Percentiles rank a stretch among this genome's conserved stretches.
Evolutionary conservation across 306 rosid genomes (phyloP).

Genomic region (Sphenostylis stenocarpa): DNA sequence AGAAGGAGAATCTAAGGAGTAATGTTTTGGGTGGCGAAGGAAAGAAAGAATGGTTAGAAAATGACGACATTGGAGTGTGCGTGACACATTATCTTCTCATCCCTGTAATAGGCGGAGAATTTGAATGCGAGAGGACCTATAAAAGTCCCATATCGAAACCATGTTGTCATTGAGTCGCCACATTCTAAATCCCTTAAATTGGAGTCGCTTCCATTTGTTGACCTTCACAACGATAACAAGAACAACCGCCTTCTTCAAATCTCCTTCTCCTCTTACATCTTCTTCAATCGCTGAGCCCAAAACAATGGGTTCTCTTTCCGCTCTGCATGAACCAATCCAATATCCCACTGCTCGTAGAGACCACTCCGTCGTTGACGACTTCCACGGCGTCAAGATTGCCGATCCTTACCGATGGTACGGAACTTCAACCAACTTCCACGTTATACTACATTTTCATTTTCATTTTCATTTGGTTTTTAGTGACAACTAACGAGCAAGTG

Average conservation of each 20-base stretch:
- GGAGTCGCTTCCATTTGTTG: background rate
- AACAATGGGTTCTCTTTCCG: constrained; percentile 59
- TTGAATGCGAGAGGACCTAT: background rate
- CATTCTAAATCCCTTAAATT: background rate
- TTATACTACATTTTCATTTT: background rate
- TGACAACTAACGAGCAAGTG: background rate
- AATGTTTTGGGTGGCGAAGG: too few relatives aligned
- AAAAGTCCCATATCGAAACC: background rate
- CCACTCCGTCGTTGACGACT: constrained; percentile 66
- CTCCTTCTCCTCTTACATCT: background rate
- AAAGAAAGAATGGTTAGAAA: background rate
- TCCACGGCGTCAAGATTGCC: constrained; percentile 60
- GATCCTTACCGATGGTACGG: constrained; percentile 86
- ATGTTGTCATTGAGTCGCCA: constrained; percentile 48
- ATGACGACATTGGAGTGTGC: background rate
- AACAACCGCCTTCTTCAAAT: constrained; percentile 3
- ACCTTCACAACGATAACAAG: background rate
- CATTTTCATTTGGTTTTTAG: background rate
- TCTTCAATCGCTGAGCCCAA: background rate
- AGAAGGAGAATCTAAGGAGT: background rate
- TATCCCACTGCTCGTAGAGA: constrained; percentile 77
- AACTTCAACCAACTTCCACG: background rate
- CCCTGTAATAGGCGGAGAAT: background rate
- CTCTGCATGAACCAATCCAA: constrained; percentile 30
- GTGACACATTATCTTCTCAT: background rate